These are phyloP conservation scores for Ramaria sp. DNA, from an alignment of 768 basidiomycete genomes.

Conservation along the genomic window DNA sequence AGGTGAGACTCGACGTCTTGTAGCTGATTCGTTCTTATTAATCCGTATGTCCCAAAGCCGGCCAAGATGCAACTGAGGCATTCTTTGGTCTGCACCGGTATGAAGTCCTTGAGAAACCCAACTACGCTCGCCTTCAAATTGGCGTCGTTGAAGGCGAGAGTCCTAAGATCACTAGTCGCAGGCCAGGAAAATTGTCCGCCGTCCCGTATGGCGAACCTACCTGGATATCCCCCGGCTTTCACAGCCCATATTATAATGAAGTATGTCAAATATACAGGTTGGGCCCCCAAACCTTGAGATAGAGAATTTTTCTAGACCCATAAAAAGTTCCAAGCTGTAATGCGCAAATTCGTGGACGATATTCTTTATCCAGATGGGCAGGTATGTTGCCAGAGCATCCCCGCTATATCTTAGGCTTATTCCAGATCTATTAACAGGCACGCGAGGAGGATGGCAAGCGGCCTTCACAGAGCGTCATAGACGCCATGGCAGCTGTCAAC, in stretches of 20 bases:
- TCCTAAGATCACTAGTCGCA: slow-evolving; percentile 37
- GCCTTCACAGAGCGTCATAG: slow-evolving; percentile 63
- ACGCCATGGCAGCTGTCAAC: slow-evolving; percentile 74
- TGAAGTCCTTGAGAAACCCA: slow-evolving; percentile 69
- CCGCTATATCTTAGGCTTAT: background rate
- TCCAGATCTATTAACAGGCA: slow-evolving; percentile 2
- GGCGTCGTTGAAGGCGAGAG: slow-evolving; percentile 61
- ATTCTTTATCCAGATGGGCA: slow-evolving; percentile 40
- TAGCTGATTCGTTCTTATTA: background rate
- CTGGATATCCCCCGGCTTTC: slow-evolving; percentile 64
- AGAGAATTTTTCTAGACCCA: slow-evolving; percentile 35
- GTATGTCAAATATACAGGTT: slow-evolving; percentile 21
- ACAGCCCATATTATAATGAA: slow-evolving; percentile 71
- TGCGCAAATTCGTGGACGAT: slow-evolving; percentile 60
- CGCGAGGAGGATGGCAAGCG: slow-evolving; percentile 89
- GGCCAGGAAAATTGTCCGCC: slow-evolving; percentile 49
- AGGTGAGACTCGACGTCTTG: slow-evolving; percentile 33
- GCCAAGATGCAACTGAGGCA: slow-evolving; percentile 76
- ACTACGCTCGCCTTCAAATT: slow-evolving; percentile 63
- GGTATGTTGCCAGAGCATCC: slow-evolving; percentile 10
- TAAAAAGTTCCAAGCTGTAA: slow-evolving; percentile 44
- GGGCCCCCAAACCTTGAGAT: background rate
- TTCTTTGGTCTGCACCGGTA: slow-evolving; percentile 86
- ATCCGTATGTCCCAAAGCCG: slow-evolving; percentile 35
- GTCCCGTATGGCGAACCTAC: slow-evolving; percentile 88